phyloP scores from a whole-genome alignment of 2,329 filamentous ascomycete species.

The Aspergillus latus region DNA sequence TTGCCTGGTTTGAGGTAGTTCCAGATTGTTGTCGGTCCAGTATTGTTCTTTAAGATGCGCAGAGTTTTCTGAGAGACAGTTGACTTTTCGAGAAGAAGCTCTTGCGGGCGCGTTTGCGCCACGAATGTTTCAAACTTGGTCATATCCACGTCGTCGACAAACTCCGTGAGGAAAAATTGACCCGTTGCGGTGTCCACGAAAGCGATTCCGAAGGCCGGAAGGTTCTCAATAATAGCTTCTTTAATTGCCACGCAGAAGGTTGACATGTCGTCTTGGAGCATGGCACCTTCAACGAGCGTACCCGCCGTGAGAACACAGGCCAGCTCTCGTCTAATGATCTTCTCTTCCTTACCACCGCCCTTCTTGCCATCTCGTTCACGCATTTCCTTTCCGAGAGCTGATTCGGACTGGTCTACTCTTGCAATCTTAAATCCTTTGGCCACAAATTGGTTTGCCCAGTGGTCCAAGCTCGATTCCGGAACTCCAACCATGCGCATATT shows the following conservation, averaged over 20 bases:
- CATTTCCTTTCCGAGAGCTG: constrained; percentile 95
- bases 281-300: constrained; percentile 89
- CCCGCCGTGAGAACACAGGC: constrained; percentile 88
- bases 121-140: constrained; percentile 98
- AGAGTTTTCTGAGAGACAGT: constrained; percentile 82
- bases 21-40: constrained; percentile 88
- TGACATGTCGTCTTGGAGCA: constrained; percentile 97
- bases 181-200: constrained; percentile 96
- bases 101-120: constrained; percentile 84
- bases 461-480: constrained; percentile 88
- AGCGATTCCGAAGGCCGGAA: constrained; percentile 83
- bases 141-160: constrained; percentile 85
- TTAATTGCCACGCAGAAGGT: constrained; percentile 97
- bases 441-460: constrained; percentile 98
- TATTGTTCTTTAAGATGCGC: constrained; percentile 95
- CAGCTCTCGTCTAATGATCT: constrained; percentile 88
- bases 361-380: constrained; percentile 72
- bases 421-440: constrained; percentile 98
- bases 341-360: constrained; percentile 69
- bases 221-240: constrained; percentile 66
- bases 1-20: constrained; percentile 82
- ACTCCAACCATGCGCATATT: constrained; percentile 99
- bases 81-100: constrained; percentile 85
- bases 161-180: constrained; percentile 90
- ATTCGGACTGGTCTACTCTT: constrained; percentile 94